Base-by-base conservation (phyloP, 768 basidiomycete genomes). In the Rubroboletus pulcherrimus region DNA sequence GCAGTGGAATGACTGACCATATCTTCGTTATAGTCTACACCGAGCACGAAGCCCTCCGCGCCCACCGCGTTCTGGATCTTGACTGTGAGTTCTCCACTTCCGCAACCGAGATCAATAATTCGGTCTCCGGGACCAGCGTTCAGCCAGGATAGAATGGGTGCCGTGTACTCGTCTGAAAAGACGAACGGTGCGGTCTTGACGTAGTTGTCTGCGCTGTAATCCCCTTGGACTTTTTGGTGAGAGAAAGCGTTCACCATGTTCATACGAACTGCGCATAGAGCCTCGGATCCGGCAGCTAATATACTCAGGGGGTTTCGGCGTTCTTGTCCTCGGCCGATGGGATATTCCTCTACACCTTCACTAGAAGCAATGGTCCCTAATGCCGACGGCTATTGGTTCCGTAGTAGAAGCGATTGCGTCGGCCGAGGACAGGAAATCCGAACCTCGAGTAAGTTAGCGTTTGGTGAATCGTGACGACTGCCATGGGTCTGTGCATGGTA, bases 21-120 rank as follows among this genome's bases (percentile, higher is more conserved):
- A 61, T 80, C 82, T 58, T 81, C 74, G 63, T 83, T 91, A 31
- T 75, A 73, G 67, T 94, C 93, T 11, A 86, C 74, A 0, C 89
- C 92, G 11, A 88, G 77, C 3, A 90, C 81, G 17, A 77, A 42
- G 0, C 90, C 86, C 7, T 73, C 77, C 42, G 59, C 40, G 24
- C 60, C 75, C 6, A 93, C 87, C 15, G 77, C 62, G 12, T 77
- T 66, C 45, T 80, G 75, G 31, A 95, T 75, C 53, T 78, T 71
- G 46, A 79, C 59, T 0, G 88, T 90, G 14, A 93, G 72, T 59
- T 93, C 87, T 0, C 91, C 92, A 43, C 85, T 91, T 17, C 93
- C 91, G 64, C 91, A 93, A 3, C 92, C 91, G 42, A 91, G 71
- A 62, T 91, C 90, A 55, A 88, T 73, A 43, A 93, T 85, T 47